Base-by-base conservation (phyloP, 352 stramenopile genomes). In the Halophytophthora polymorphica region DNA sequence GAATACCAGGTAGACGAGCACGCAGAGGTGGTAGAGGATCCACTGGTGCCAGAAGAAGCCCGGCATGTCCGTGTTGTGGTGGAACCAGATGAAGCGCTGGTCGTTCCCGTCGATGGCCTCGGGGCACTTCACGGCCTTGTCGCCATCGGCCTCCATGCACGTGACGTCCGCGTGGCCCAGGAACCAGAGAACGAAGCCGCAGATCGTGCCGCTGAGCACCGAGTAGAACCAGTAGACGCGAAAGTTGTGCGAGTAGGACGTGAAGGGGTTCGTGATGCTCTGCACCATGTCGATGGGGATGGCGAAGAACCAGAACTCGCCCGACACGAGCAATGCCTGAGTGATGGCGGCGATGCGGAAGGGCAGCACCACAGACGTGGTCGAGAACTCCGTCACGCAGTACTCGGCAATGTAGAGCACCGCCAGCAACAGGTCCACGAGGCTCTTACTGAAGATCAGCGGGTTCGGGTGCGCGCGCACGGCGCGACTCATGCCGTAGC, bases 251-350 rank as follows among this genome's bases (percentile, higher is more conserved):
- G 79, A 63, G 55, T 93, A 95, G 31, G 83, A 93, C 40, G 85
- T 92, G 60, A 95, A 95, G 11, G 85, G 85, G 58, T 95, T 95
- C 19, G 85, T 92, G 54, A 95, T 87, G 18, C 81, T 93, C 73
- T 95, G 83, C 36, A 92, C 74, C 64, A 95, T 85, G 55, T 95
- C 85, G 42, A 93, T 86, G 6, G 80, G 81, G 56, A 95, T 95
- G 17, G 83, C 83, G 46, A 91, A 93, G 71, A 93, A 95, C 85
- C 85, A 93, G 40, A 93, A 93, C 45, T 95, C 85, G 3, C 80
- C 79, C n/a, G 81, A 82, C 39, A 95, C 71, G 21, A 93, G 71
- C 50, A 93, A 56, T 31, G 76, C 79, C 57, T 93, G 78, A 2
- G 81, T 89, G 17, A 89, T 64, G 0, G 83, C 77, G 1, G 78